Conservation (phyloP, 2,329 filamentous ascomycete species). For the Talaromyces sp. region DNA sequence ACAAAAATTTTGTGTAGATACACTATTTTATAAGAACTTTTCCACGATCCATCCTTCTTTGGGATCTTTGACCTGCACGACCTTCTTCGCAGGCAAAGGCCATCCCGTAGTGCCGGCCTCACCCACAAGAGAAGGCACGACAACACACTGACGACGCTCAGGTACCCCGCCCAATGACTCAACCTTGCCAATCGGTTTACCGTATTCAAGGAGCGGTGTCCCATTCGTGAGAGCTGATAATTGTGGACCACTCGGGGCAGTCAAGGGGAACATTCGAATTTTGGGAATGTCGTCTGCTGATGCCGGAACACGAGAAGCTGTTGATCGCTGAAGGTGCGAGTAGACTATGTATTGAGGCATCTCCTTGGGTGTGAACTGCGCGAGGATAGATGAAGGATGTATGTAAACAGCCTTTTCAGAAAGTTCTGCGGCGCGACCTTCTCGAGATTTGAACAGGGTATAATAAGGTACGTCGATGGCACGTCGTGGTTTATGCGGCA, state of each 20-base stretch:
- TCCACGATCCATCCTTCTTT: conserved; percentile 74
- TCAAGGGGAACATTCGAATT: conserved; percentile 84
- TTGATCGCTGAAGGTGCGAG: conserved; percentile 71
- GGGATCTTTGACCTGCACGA: conserved; percentile 71
- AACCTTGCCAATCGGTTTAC: conserved; percentile 87
- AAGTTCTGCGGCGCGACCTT: conserved; percentile 42
- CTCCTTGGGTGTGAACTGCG: conserved; percentile 65
- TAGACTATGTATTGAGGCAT: conserved; percentile 88
- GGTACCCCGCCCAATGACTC: conserved; percentile 47
- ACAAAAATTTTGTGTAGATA: neutral
- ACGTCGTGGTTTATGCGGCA: conserved; percentile 68
- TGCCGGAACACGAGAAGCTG: conserved; percentile 52
- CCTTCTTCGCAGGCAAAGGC: conserved; percentile 80
- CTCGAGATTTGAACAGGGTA: conserved; percentile 70
- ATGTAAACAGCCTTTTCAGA: conserved; percentile 73
- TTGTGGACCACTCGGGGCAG: conserved; percentile 71
- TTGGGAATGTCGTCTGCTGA: conserved; percentile 56
- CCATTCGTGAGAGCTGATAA: conserved; percentile 76
- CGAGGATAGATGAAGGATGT: conserved; percentile 78
- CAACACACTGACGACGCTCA: conserved; percentile 71
- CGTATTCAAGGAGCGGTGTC: conserved; percentile 77
- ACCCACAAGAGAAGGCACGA: conserved; percentile 74
- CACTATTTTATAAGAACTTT: conserved; percentile 40
- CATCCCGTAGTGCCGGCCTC: conserved; percentile 68
- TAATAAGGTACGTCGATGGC: conserved; percentile 91